Evolutionary conservation across 257 asterid species (phyloP).

Genomic region (Vinca minor): DNA sequence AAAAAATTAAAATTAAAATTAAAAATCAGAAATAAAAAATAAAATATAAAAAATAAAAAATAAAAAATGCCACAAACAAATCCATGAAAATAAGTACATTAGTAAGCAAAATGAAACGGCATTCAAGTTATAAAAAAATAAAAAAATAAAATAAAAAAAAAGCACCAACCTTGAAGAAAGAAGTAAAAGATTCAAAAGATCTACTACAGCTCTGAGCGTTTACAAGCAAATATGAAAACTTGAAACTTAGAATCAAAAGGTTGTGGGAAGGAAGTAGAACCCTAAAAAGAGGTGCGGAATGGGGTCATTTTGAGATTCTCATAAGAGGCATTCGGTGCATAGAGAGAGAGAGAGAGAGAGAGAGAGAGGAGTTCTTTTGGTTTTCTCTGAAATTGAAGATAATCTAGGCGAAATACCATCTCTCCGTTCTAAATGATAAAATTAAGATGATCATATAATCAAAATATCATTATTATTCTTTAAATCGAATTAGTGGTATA

Average conservation of each 20-base stretch:
- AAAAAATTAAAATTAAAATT: no score
- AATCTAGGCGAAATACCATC: neutral
- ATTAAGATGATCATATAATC: no score
- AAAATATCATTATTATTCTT: no score
- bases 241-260: neutral
- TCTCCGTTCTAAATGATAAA: no score
- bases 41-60: neutral
- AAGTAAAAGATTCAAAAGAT: constrained; percentile 37
- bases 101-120: neutral
- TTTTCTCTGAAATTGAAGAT: neutral
- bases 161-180: constrained; percentile 17
- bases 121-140: constrained; percentile 1
- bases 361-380: neutral
- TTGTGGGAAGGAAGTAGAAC: neutral
- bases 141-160: neutral
- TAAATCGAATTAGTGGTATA: no score
- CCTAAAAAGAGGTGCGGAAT: constrained; percentile 15
- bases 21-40: no score
- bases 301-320: constrained; percentile 3
- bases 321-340: constrained; percentile 3
- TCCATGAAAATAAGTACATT: neutral
- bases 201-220: constrained; percentile 21
- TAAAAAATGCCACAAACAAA: neutral
- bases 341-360: no score
- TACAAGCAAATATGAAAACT: no score